Conservation (phyloP, 2,329 filamentous ascomycete species). For the Periglandula ipomoeae region DNA sequence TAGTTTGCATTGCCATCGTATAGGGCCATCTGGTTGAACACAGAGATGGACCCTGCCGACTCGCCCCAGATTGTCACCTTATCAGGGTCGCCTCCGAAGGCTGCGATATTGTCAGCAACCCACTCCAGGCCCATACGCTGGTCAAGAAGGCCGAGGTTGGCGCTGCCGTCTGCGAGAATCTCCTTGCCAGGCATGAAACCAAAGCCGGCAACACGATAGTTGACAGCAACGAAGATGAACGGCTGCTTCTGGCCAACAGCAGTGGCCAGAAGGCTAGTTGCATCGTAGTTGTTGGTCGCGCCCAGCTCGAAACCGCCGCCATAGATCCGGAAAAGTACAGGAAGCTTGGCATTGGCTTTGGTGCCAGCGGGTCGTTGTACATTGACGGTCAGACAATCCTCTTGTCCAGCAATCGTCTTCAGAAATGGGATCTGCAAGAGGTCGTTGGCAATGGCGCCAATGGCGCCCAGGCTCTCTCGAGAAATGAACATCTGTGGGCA, state of each 20-base stretch:
- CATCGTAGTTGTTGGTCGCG: neutral
- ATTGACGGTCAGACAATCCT: constrained; percentile 56
- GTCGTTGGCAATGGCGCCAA: constrained; percentile 36
- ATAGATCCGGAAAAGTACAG: constrained; percentile 37
- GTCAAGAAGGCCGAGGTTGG: constrained; percentile 54
- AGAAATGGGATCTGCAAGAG: constrained; percentile 49
- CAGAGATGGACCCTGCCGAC: constrained; percentile 44
- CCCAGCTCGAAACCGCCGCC: constrained; percentile 6
- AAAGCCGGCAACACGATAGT: constrained; percentile 4
- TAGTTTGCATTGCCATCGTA: constrained; percentile 55
- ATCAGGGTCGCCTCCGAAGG: constrained; percentile 53
- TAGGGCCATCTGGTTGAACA: constrained; percentile 34
- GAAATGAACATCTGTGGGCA: constrained; percentile 67
- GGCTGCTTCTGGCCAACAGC: constrained; percentile 23
- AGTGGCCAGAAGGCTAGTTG: constrained; percentile 22
- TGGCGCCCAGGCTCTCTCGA: constrained; percentile 28
- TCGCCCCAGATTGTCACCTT: constrained; percentile 56
- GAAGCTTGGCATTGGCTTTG: constrained; percentile 44
- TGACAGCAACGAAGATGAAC: constrained; percentile 3
- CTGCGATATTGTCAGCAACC: constrained; percentile 51
- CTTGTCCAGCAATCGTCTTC: constrained; percentile 43
- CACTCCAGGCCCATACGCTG: constrained; percentile 49
- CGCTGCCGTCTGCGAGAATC: constrained; percentile 40
- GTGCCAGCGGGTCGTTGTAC: constrained; percentile 51
- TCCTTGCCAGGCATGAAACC: constrained; percentile 4